A percentile compares a stretch with the other conserved stretches of the same genome.
phyloP scores from a whole-genome alignment of 164 flowering plant genomes.

The Liriodendron chinense region DNA sequence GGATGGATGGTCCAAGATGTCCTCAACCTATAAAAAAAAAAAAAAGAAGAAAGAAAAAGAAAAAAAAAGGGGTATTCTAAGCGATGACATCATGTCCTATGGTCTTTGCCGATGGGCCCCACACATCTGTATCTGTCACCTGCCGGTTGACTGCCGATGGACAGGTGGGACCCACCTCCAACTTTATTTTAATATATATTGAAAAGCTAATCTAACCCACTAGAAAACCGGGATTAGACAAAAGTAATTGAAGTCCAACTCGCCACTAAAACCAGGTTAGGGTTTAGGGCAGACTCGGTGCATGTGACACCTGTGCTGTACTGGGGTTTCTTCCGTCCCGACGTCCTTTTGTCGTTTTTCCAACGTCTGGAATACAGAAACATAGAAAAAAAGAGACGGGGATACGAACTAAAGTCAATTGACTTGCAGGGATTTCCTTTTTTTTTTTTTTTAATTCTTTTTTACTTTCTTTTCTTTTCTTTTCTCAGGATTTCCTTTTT shows the following conservation, averaged over 20 bases:
- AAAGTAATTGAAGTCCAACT: not conserved
- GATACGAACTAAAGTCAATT: not conserved
- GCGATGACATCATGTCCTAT: not conserved
- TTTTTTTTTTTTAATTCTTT: not conserved
- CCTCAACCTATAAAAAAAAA: too few relatives aligned
- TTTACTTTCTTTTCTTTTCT: not conserved
- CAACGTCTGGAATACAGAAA: not conserved
- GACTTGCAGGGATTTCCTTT: not conserved
- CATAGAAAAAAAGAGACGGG: not conserved
- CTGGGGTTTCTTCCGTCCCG: not conserved
- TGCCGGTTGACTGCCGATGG: constrained; percentile 4
- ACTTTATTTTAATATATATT: not conserved
- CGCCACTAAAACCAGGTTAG: not conserved
- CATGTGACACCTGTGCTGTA: not conserved
- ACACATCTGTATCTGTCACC: not conserved
- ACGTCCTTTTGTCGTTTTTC: not conserved
- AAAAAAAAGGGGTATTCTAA: not conserved
- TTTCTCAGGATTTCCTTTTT: not conserved
- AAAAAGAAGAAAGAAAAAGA: too few relatives aligned
- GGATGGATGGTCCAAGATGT: too few relatives aligned
- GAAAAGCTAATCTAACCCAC: not conserved
- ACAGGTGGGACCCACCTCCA: not conserved
- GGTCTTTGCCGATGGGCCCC: not conserved
- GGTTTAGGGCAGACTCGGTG: not conserved
- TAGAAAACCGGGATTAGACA: not conserved